Percentiles rank a stretch among this genome's conserved stretches.
These are phyloP conservation scores for Aspergillus pseudoviridinutans DNA, from an alignment of 2,329 filamentous ascomycete species.

Conservation along the genomic window DNA sequence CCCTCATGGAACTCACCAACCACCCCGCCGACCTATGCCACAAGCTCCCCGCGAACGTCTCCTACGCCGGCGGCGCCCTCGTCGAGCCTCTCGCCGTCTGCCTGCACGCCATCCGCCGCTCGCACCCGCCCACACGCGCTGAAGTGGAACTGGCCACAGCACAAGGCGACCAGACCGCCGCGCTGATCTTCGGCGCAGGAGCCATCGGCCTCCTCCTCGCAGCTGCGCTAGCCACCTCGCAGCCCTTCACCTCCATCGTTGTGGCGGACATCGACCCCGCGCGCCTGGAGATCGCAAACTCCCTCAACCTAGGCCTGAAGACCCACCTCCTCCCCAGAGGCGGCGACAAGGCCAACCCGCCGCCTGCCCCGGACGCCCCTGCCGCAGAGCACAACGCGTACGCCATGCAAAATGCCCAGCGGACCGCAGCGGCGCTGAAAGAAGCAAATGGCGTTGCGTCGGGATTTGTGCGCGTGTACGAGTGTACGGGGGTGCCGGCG, in stretches of 20 bases:
- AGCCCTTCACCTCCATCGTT: slow-evolving; percentile 52
- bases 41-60: slow-evolving; percentile 51
- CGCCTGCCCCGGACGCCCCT: slow-evolving; percentile 28
- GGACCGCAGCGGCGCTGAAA: slow-evolving; percentile 31
- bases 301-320: slow-evolving; percentile 33
- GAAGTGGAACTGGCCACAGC: slow-evolving; percentile 39
- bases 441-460: slow-evolving; percentile 20
- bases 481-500: slow-evolving; percentile 44
- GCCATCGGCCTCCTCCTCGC: slow-evolving; percentile 59
- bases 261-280: slow-evolving; percentile 60
- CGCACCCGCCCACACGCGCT: slow-evolving; percentile 42
- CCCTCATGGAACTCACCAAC: slow-evolving; percentile 59
- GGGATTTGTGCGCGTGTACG: slow-evolving; percentile 44
- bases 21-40: slow-evolving; percentile 60
- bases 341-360: slow-evolving; percentile 21
- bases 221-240: slow-evolving; percentile 53
- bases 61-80: slow-evolving; percentile 55
- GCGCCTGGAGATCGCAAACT: slow-evolving; percentile 52
- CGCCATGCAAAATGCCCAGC: slow-evolving; percentile 34
- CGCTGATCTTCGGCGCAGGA: slow-evolving; percentile 59
- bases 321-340: slow-evolving; percentile 35
- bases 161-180: slow-evolving; percentile 40
- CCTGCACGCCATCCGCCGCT: slow-evolving; percentile 56
- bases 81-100: slow-evolving; percentile 60
- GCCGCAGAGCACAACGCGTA: slow-evolving; percentile 30